These are phyloP conservation scores for Shiraia sp. DNA, from an alignment of 2,329 filamentous ascomycete species.

Conservation along the genomic window DNA sequence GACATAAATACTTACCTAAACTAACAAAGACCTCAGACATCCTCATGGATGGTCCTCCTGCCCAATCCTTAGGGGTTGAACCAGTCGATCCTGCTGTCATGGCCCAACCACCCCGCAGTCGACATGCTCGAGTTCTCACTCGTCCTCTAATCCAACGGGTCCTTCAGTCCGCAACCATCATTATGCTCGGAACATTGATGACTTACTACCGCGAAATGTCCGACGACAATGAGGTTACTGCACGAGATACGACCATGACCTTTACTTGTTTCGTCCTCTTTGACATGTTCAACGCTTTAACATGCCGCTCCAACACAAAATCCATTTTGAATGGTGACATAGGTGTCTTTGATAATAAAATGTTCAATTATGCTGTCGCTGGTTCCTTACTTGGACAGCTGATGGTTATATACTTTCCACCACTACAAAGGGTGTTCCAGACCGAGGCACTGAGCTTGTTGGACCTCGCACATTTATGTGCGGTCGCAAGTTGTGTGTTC, in stretches of 20 bases:
- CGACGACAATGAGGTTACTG: conserved; percentile 77
- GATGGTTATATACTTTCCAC: conserved; percentile 92
- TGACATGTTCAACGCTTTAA: conserved; percentile 98
- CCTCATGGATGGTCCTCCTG: conserved; percentile 98
- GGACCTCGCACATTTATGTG: conserved; percentile 73
- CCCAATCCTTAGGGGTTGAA: conserved; percentile 95
- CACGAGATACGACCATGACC: conserved; percentile 97
- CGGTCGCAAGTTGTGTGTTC: conserved; percentile 86
- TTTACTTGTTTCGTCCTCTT: conserved; percentile 99
- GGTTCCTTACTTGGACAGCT: conserved; percentile 84
- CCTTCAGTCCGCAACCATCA: conserved; percentile 81
- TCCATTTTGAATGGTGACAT: conserved; percentile 85
- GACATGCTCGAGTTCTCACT: conserved; percentile 90
- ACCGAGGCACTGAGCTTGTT: conserved; percentile 78
- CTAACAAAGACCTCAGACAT: conserved; percentile 68
- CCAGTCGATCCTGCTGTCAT: conserved; percentile 93
- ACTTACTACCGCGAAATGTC: conserved; percentile 93
- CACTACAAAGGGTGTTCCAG: conserved; percentile 92
- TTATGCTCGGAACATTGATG: conserved; percentile 88
- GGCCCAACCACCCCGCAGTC: conserved; percentile 82
- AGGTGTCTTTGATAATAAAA: conserved; percentile 78
- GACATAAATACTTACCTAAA: background rate
- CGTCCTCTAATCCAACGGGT: conserved; percentile 80
- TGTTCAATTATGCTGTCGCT: conserved; percentile 95
- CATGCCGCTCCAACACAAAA: conserved; percentile 89